Base-by-base conservation (phyloP, 129 eudicot genomes). In the Flaveria bidentis region DNA sequence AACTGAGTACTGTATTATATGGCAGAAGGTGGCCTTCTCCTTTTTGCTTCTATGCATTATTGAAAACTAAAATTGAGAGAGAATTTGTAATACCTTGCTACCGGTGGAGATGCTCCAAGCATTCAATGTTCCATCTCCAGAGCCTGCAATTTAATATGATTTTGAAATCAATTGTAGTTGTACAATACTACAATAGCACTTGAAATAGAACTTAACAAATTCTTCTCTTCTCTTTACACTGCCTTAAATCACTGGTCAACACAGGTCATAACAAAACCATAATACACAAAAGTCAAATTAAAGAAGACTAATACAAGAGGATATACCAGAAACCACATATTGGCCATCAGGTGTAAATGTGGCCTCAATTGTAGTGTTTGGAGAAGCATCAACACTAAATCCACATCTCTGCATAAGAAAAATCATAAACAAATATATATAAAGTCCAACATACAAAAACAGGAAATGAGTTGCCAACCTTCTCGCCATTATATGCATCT, bases 291-390 rank as follows among this genome's bases (percentile, higher is more conserved):
- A 26, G 60, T 44, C 36, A 69, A 56, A 56, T 11, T 56, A 68
- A 10, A 75, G 63, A 13, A 10, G 50, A 75, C 16, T 36, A 72
- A 62, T 25, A 10, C 17, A 82, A 55, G 51, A 53, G 13, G 73
- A 57, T 44, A 67, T 76, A 85, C 98, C 98, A 76, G 96, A 87
- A 57, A 94, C 70, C 79, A 94, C 96, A 62, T 91, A 91, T 76
- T 91, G 97, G 64, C 98, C 97, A 86, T 91, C 98, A 33, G 98
- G 97, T 33, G 98, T 87, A 86, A 94, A 94, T 18, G 97, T 91
- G 50, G 97, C 97, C 86, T 94, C 98, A 39, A 87, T 84, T 18
- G 87, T 81, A 46, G 86, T 85, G 69, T 84, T 85, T 72, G 91
- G 86, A 50, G 96, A 88, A 69, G 97, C 86, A 70, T 94, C 98